Percentiles rank a stretch among this genome's conserved stretches.
Conservation (phyloP, 2,329 filamentous ascomycete genomes). For the Fusarium sp. region DNA sequence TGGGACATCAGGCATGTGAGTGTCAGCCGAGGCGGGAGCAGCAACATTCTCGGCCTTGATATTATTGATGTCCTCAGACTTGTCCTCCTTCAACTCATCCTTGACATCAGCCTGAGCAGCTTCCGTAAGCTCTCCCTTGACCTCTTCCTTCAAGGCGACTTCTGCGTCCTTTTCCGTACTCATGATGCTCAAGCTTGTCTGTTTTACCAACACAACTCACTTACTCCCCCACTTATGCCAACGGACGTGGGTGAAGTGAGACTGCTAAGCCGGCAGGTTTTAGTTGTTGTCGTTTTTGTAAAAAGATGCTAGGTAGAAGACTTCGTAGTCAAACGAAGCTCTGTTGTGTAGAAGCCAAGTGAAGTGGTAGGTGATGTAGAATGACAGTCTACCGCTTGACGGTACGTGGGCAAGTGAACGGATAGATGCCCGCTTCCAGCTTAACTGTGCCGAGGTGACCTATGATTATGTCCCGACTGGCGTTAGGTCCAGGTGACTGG, state of each 20-base stretch:
- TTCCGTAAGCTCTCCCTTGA: conserved; percentile 31
- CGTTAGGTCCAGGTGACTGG: conserved; percentile 14
- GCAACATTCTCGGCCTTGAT: conserved; percentile 8
- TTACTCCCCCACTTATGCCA: conserved; percentile 29
- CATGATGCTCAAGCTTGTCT: conserved; percentile 29
- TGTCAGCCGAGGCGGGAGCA: conserved; percentile 20
- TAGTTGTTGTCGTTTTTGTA: background rate
- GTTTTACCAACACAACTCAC: conserved; percentile 15
- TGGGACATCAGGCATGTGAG: conserved; percentile 13
- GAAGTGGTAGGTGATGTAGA: conserved; percentile 16
- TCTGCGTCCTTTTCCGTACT: conserved; percentile 41
- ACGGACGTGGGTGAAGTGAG: conserved; percentile 10
- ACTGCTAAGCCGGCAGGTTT: background rate
- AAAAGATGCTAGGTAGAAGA: background rate
- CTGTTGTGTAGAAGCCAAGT: conserved; percentile 1
- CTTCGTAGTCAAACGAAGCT: background rate
- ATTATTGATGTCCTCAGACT: conserved; percentile 23
- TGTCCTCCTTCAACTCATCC: conserved; percentile 33
- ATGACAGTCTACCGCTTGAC: conserved; percentile 1
- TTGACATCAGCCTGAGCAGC: conserved; percentile 26
- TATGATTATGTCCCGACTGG: conserved; percentile 4
- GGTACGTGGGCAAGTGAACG: conserved; percentile 9
- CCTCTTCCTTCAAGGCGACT: conserved; percentile 39
- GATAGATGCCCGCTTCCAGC: conserved; percentile 13
- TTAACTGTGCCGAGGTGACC: conserved; percentile 34